Evolutionary conservation across 2,329 filamentous ascomycete genomes (phyloP), one percentile per base, ranked within the genome.

Genomic region (Colletotrichum ledebouriae): DNA sequence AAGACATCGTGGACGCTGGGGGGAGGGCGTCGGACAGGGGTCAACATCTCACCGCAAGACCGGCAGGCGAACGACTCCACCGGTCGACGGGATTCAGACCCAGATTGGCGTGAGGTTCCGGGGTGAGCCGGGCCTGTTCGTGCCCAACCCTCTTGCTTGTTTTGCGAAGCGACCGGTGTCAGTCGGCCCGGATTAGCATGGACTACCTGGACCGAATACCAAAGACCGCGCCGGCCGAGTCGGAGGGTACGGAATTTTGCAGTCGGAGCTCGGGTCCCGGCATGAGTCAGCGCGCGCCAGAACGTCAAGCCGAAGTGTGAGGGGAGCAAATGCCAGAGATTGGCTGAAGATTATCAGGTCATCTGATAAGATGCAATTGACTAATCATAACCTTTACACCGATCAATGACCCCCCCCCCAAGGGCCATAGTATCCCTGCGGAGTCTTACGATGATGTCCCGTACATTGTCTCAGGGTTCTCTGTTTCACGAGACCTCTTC

Each of bases 21-120:
- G 61, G 55, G 5, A 17, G 6, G 47, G 9, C n/a, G 37, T 50
- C 6, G 15, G 56, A 56, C 66, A 56, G 17, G 61, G 65, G 7
- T 29, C 7, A 41, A 17, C 29, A 46, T 46, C 60, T 64, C 65
- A 68, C 65, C 65, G 65, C 65, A 68, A 68, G 60, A 68, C 25
- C 39, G 60, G 7, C 15, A 63, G 52, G 13, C n/a, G 34, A 57
- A 20, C 42, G 37, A 47, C 64, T 47, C 65, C 65, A 68, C 65
- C 4, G 10, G 11, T 13, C 12, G 47, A 41, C 42, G 65, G 46
- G 22, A 25, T 47, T n/a, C 44, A 47, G 6, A 49, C 53, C 20
- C 57, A 62, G 64, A 20, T 63, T 39, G 5, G 22, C 60, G 33
- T 59, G 41, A 37, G 59, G 52, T n/a, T 42, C 29, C 13, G 37